phyloP scores from a whole-genome alignment of 371 early-diverging fungal genomes.

The Gilbertella persicaria region DNA sequence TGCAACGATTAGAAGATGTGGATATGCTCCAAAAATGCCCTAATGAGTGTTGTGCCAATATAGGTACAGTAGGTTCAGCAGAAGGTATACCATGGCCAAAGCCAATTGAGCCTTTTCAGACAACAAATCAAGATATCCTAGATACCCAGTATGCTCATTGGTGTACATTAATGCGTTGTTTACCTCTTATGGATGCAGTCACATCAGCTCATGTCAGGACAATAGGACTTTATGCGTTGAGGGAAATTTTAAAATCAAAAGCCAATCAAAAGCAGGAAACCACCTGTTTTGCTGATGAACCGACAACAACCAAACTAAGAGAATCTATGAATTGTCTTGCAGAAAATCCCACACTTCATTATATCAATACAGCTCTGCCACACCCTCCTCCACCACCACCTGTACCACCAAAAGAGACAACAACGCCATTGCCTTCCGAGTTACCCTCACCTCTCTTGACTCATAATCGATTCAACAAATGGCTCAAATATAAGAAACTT shows the following conservation, averaged over 20 bases:
- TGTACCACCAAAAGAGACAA: conserved; percentile 12
- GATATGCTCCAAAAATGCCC: conserved; percentile 20
- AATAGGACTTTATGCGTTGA: conserved; percentile 38
- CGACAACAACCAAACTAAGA: conserved; percentile 4
- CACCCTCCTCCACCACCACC: conserved; percentile 7
- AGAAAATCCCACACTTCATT: neutral
- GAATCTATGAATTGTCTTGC: conserved; percentile 12
- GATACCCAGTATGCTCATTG: conserved; percentile 35
- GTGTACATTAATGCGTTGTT: conserved; percentile 43
- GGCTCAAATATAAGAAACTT: conserved; percentile 12
- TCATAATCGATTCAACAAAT: conserved; percentile 15
- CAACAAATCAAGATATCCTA: conserved; percentile 1
- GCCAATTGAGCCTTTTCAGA: conserved; percentile 23
- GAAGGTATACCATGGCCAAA: conserved; percentile 32
- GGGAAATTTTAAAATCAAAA: conserved; percentile 31
- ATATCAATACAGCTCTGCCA: neutral
- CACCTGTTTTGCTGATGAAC: neutral
- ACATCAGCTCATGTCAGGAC: conserved; percentile 35
- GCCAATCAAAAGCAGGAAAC: conserved; percentile 15
- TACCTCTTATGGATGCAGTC: conserved; percentile 33
- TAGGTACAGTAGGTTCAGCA: conserved; percentile 12
- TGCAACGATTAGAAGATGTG: conserved; percentile 23
- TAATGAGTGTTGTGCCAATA: conserved; percentile 11
- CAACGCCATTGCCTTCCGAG: conserved; percentile 16
- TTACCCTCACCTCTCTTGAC: conserved; percentile 8